These are phyloP conservation scores for Cyathus striatus DNA, from an alignment of 768 basidiomycete species.

Conservation along the genomic window DNA sequence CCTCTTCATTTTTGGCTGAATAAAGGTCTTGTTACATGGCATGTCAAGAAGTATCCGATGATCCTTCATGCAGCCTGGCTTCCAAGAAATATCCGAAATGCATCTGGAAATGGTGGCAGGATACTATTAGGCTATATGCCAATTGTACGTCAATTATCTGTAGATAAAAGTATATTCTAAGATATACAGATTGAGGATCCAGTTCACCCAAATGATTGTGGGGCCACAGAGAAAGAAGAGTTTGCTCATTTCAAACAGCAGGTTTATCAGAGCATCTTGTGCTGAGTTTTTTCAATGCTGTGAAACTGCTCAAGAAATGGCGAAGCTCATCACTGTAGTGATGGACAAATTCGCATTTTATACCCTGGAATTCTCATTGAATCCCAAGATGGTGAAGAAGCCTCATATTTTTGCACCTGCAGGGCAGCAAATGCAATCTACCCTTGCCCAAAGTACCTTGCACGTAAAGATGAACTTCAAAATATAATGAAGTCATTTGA, in stretches of 20 bases:
- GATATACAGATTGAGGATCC: too few relatives aligned
- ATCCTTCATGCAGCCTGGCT: too few relatives aligned
- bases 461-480: constrained; percentile 14
- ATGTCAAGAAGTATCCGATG: too few relatives aligned
- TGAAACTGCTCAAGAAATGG: constrained; percentile 12
- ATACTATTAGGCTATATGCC: too few relatives aligned
- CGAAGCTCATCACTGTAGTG: constrained; percentile 15
- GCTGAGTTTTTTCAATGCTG: constrained; percentile 13
- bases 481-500: constrained; percentile 7
- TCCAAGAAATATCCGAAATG: too few relatives aligned
- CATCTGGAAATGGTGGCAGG: too few relatives aligned
- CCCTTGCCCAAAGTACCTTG: constrained; percentile 25
- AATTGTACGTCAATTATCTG: too few relatives aligned
- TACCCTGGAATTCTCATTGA: constrained; percentile 20
- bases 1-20: too few relatives aligned
- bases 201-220: constrained; percentile 12
- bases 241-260: constrained; percentile 21
- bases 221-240: constrained; percentile 11
- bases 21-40: too few relatives aligned
- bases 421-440: constrained; percentile 15
- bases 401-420: constrained; percentile 16
- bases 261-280: constrained; percentile 22
- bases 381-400: constrained; percentile 26
- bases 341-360: constrained; percentile 13
- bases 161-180: too few relatives aligned